These are phyloP conservation scores for Cryptosporidium muris DNA, from an alignment of 169 alveolate genomes.

Conservation along the genomic window DNA sequence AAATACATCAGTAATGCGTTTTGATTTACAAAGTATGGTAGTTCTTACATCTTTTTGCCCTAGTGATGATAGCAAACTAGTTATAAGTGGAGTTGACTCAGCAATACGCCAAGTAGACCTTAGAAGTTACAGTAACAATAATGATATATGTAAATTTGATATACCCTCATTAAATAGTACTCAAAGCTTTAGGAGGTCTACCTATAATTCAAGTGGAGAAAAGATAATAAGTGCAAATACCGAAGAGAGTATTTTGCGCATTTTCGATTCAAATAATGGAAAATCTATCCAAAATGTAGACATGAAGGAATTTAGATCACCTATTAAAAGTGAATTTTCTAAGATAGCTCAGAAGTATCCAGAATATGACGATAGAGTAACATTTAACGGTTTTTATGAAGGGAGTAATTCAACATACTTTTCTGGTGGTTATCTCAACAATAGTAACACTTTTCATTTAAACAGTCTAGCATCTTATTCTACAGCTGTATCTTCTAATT, in stretches of 20 bases:
- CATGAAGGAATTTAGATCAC: neutral
- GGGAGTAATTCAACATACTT: neutral
- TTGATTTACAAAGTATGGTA: conserved; percentile 72
- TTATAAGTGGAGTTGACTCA: conserved; percentile 57
- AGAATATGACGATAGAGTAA: neutral
- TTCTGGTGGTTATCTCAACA: neutral
- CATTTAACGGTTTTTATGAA: neutral
- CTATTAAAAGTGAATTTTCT: neutral
- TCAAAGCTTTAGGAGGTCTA: conserved; percentile 52
- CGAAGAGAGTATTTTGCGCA: conserved; percentile 12
- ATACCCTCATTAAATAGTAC: conserved; percentile 20
- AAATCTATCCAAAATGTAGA: neutral
- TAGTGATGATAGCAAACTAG: conserved; percentile 61
- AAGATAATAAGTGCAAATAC: conserved; percentile 13
- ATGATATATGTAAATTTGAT: neutral
- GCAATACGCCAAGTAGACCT: conserved; percentile 50
- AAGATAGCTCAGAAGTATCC: neutral
- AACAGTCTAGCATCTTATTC: too few relatives aligned
- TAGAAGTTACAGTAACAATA: conserved; percentile 4
- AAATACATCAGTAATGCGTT: conserved; percentile 63
- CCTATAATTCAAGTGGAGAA: conserved; percentile 31
- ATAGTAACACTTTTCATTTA: too few relatives aligned
- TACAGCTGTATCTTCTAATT: too few relatives aligned
- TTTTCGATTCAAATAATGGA: neutral
- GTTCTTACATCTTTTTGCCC: conserved; percentile 75